Evolutionary conservation across 2,329 filamentous ascomycete genomes (phyloP), one percentile per base, ranked within the genome.

Genomic region (Claviceps pusilla): DNA sequence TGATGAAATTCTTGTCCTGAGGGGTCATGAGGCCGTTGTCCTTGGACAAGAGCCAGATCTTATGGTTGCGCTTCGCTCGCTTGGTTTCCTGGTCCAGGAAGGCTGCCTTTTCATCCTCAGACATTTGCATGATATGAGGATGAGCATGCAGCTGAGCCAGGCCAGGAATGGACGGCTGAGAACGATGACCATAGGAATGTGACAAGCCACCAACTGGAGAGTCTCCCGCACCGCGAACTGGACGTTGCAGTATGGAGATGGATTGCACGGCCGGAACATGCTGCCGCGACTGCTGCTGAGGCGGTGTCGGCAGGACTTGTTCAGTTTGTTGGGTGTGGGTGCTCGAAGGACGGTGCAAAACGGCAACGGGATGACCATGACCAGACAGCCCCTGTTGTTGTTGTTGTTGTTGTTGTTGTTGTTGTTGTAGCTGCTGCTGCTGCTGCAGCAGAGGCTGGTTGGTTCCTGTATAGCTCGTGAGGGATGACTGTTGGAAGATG

Each of bases 1-100:
- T 97, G 60, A 98, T 95, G 70, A 97, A 98, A 67, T 96, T 98
- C 76, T 98, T 98, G 71, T 98, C 93, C 66, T 97, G 91, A 0
- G 93, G 93, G 4, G 93, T 98, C 93, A 98, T 98, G 57, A 98
- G 73, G 29, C 93, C 93, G 64, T 98, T 98, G 63, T 95, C 89
- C 71, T 89, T 89, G 29, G 89, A 95, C 53, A 96, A 73, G 46
- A 94, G 76, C 72, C 90, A 91, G 58, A 98, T 97, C 75, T 98
- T 98, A 73, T 97, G 91, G 65, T 98, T 97, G 46, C 93, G 82
- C 76, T 98, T 98, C 6, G 93, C 90, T 51, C 93, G 83, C 70
- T 90, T 93, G 0, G 90, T 90, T 68, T 98, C 93, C 67, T 95
- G 90, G 59, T 89, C 83, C 53, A 97, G 70, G 65, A 90, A 93